These are phyloP conservation scores for Pezicula neosporulosa DNA, from an alignment of 2,329 filamentous ascomycete species.

Conservation along the genomic window DNA sequence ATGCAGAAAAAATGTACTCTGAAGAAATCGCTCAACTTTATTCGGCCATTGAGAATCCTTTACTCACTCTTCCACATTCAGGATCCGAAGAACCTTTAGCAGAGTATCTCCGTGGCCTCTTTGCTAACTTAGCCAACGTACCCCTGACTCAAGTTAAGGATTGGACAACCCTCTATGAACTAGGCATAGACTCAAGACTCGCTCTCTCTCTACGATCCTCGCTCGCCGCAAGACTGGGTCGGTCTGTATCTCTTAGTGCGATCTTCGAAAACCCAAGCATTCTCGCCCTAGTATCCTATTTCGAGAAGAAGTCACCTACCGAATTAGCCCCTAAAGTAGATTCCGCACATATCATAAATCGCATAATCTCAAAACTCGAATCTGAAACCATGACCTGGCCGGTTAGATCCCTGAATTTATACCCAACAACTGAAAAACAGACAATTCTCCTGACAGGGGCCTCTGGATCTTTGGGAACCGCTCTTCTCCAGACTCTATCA, in stretches of 20 bases:
- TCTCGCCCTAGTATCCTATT: not conserved
- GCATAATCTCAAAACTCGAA: conserved; percentile 20
- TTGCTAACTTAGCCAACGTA: conserved; percentile 13
- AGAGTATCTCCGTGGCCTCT: conserved; percentile 16
- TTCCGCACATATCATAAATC: conserved; percentile 11
- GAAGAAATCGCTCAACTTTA: conserved; percentile 21
- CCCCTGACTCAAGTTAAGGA: conserved; percentile 13
- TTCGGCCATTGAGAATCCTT: conserved; percentile 2
- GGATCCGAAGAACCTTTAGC: conserved; percentile 6
- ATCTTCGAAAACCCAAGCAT: conserved; percentile 25
- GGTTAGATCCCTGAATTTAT: conserved; percentile 4
- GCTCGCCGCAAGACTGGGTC: conserved; percentile 18
- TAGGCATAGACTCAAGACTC: conserved; percentile 22
- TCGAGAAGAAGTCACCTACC: conserved; percentile 1
- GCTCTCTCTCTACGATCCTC: conserved; percentile 21
- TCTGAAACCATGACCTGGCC: conserved; percentile 20
- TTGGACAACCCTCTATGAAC: conserved; percentile 21
- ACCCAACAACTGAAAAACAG: conserved; percentile 11
- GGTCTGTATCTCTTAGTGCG: conserved; percentile 21
- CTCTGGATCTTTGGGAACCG: conserved; percentile 23
- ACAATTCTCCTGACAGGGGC: conserved; percentile 21
- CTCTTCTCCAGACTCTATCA: conserved; percentile 16
- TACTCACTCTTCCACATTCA: not conserved
- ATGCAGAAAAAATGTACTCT: conserved; percentile 21
- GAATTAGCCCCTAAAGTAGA: not conserved